These are phyloP conservation scores for Mycosarcoma mackinlayi DNA, from an alignment of 1,284 basidiomycete genomes.

Conservation along the genomic window DNA sequence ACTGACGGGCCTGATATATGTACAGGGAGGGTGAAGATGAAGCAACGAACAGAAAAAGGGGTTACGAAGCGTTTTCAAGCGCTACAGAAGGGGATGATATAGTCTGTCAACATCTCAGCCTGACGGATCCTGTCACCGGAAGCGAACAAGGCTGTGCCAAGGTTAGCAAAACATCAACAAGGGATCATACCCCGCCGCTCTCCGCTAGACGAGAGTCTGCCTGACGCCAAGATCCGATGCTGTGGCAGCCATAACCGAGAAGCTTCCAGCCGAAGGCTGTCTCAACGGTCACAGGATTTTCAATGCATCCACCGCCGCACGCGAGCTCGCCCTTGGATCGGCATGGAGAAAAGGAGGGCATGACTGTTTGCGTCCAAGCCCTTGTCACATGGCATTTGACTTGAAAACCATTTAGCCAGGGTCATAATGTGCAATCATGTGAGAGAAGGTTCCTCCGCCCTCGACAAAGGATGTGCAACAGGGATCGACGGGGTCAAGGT, in stretches of 20 bases:
- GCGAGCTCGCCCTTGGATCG: constrained; percentile 26
- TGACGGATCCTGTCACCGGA: background rate
- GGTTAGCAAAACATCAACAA: constrained; percentile 12
- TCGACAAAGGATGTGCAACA: background rate
- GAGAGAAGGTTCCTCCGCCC: constrained; percentile 23
- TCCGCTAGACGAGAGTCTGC: background rate
- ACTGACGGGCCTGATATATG: constrained; percentile 1
- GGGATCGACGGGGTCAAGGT: constrained; percentile 10
- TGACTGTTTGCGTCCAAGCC: too few species aligned
- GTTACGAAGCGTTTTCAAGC: background rate
- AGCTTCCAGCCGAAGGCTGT: background rate
- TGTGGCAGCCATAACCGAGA: background rate
- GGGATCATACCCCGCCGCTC: constrained; percentile 1
- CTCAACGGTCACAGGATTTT: too few species aligned
- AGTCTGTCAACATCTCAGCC: constrained; percentile 3
- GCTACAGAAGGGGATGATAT: constrained; percentile 16
- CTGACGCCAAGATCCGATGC: constrained; percentile 32
- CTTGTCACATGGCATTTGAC: too few species aligned
- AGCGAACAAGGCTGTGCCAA: constrained; percentile 16
- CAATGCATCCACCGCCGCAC: constrained; percentile 4
- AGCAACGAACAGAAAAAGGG: background rate
- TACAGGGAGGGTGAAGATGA: background rate
- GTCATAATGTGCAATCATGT: constrained; percentile 16
- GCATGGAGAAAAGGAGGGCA: constrained; percentile 8
- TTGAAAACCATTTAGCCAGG: background rate